Percentiles rank a stretch among this genome's conserved stretches.
Evolutionary conservation across 768 basidiomycete species (phyloP).

Genomic region (Harrya chromipes): DNA sequence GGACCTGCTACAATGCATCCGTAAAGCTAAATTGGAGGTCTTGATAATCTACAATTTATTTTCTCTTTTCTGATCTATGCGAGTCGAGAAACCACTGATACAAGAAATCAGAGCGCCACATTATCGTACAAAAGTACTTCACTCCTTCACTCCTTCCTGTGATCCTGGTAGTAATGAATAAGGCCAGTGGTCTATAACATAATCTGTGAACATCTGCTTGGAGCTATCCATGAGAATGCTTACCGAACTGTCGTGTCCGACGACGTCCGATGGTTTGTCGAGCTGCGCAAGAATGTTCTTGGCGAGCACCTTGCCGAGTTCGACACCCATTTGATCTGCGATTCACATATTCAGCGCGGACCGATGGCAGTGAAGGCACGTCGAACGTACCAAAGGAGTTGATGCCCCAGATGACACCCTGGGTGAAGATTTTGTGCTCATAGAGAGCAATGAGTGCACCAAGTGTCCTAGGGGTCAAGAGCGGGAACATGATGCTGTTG

Average conservation of each 20-base stretch:
- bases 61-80: not conserved
- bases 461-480: slow-evolving; percentile 85
- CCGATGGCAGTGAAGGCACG: not conserved
- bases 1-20: no score
- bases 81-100: not conserved
- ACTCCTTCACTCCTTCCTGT: slow-evolving; percentile 62
- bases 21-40: slow-evolving; percentile 13
- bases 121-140: slow-evolving; percentile 28
- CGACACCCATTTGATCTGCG: slow-evolving; percentile 98
- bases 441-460: slow-evolving; percentile 88
- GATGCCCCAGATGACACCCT: slow-evolving; percentile 97
- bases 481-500: slow-evolving; percentile 93
- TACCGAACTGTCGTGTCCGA: slow-evolving; percentile 85
- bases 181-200: slow-evolving; percentile 79
- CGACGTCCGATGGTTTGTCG: slow-evolving; percentile 71
- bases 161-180: slow-evolving; percentile 95
- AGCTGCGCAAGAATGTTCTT: slow-evolving; percentile 94
- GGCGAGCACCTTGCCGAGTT: slow-evolving; percentile 95
- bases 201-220: slow-evolving; percentile 4
- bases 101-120: not conserved
- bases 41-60: slow-evolving; percentile 4
- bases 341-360: not conserved
- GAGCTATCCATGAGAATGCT: slow-evolving; percentile 10
- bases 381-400: slow-evolving; percentile 85
- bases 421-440: slow-evolving; percentile 99